Percentiles rank a stretch among this genome's conserved stretches.
These are phyloP conservation scores for Suillus lakei DNA, from an alignment of 768 basidiomycete genomes.

Conservation along the genomic window DNA sequence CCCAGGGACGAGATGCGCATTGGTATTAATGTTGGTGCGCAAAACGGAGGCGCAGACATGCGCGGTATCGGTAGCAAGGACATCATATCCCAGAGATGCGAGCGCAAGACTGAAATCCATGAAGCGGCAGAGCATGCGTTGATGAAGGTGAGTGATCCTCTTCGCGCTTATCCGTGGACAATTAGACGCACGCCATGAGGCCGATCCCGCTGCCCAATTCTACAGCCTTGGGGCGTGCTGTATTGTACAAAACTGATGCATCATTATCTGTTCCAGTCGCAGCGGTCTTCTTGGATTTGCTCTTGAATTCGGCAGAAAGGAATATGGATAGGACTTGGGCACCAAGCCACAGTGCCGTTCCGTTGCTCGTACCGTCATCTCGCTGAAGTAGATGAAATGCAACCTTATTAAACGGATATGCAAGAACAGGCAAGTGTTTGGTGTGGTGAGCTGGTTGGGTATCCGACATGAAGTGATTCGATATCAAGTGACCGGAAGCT, in stretches of 20 bases:
- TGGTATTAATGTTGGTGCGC: conserved; percentile 59
- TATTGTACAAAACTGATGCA: conserved; percentile 9
- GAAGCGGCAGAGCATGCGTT: not conserved
- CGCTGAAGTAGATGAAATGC: conserved; percentile 58
- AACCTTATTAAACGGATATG: conserved; percentile 42
- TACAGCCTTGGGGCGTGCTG: conserved; percentile 49
- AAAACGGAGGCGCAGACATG: conserved; percentile 70
- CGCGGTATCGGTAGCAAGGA: conserved; percentile 76
- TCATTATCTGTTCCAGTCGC: not conserved
- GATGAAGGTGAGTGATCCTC: not conserved
- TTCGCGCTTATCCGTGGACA: not conserved
- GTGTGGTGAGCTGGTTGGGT: conserved; percentile 60
- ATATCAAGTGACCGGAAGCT: too few relatives aligned
- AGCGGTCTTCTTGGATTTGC: conserved; percentile 31
- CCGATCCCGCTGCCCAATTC: conserved; percentile 89
- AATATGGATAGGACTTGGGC: conserved; percentile 76
- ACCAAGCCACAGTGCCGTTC: conserved; percentile 85
- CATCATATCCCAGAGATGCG: conserved; percentile 71
- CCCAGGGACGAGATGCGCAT: conserved; percentile 44
- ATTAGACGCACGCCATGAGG: conserved; percentile 64
- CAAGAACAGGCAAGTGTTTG: conserved; percentile 61
- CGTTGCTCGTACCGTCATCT: conserved; percentile 69
- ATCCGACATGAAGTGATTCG: conserved; percentile 4
- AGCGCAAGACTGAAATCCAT: conserved; percentile 57
- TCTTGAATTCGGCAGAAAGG: conserved; percentile 47